Evolutionary conservation across 257 asterid species (phyloP).

Genomic region (Solanum chiquidenum): DNA sequence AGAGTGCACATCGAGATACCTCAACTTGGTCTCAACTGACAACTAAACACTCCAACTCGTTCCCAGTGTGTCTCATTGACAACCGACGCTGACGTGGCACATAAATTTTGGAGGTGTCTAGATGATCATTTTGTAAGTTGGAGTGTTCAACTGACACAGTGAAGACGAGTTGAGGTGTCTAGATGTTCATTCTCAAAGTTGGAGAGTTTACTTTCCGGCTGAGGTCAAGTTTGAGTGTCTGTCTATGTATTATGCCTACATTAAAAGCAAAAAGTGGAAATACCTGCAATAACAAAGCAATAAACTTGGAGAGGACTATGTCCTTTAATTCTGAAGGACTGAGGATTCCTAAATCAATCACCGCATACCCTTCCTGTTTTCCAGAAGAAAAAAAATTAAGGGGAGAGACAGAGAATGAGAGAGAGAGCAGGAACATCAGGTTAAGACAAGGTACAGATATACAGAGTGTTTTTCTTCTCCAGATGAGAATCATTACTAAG

Average conservation of each 20-base stretch:
- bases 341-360: constrained; percentile 46
- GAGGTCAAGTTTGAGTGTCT: neutral
- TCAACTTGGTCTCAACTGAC: neutral
- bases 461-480: neutral
- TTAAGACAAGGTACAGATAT: neutral
- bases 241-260: neutral
- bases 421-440: neutral
- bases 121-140: neutral
- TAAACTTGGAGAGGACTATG: constrained; percentile 47
- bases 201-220: neutral
- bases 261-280: constrained; percentile 7
- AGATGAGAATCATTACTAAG: neutral
- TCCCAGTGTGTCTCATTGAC: neutral
- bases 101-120: neutral
- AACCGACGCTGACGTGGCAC: neutral
- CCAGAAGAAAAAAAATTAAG: neutral
- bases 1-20: neutral
- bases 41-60: neutral
- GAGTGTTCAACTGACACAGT: neutral
- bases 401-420: neutral
- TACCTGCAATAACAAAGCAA: constrained; percentile 70
- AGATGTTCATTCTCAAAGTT: neutral
- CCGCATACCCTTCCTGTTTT: constrained; percentile 75
- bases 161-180: neutral
- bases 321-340: constrained; percentile 34